Conservation (phyloP, 805 yeast species). For the Diddensiella santjacobensis region DNA sequence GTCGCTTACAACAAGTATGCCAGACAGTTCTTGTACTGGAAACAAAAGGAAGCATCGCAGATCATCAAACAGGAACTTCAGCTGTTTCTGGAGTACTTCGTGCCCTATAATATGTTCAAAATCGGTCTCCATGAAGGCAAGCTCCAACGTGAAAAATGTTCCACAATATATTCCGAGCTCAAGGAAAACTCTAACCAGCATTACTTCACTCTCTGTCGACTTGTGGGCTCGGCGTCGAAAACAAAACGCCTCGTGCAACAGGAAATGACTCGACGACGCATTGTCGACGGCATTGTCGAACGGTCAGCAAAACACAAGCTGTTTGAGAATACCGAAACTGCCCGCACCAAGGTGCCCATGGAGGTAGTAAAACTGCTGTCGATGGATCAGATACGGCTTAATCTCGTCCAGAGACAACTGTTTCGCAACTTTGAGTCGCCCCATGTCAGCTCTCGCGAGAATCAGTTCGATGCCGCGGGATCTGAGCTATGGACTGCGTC, state of each 20-base stretch:
- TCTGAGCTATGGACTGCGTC: constrained; percentile 14
- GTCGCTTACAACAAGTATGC: constrained; percentile 19
- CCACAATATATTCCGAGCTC: not conserved
- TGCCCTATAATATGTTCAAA: constrained; percentile 10
- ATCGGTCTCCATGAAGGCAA: constrained; percentile 9
- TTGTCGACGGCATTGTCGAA: constrained; percentile 10
- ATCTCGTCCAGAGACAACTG: constrained; percentile 2
- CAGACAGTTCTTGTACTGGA: constrained; percentile 18
- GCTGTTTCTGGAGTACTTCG: constrained; percentile 8
- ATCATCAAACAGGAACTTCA: constrained; percentile 12
- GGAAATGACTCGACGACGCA: constrained; percentile 11
- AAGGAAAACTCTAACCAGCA: constrained; percentile 1
- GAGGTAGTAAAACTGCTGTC: constrained; percentile 11
- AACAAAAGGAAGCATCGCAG: constrained; percentile 15
- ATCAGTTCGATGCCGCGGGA: constrained; percentile 9
- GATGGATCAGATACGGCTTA: constrained; percentile 3
- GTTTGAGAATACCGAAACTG: not conserved
- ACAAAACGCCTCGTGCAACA: constrained; percentile 15
- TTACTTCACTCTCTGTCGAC: constrained; percentile 7
- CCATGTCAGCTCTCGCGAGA: constrained; percentile 16
- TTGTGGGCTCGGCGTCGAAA: constrained; percentile 14
- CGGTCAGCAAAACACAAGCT: constrained; percentile 4
- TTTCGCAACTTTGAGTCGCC: constrained; percentile 9
- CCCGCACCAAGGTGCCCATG: not conserved
- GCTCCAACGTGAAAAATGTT: constrained; percentile 10